Conservation (phyloP, 116 monocot species). For the Phalaenopsis hybrid region DNA sequence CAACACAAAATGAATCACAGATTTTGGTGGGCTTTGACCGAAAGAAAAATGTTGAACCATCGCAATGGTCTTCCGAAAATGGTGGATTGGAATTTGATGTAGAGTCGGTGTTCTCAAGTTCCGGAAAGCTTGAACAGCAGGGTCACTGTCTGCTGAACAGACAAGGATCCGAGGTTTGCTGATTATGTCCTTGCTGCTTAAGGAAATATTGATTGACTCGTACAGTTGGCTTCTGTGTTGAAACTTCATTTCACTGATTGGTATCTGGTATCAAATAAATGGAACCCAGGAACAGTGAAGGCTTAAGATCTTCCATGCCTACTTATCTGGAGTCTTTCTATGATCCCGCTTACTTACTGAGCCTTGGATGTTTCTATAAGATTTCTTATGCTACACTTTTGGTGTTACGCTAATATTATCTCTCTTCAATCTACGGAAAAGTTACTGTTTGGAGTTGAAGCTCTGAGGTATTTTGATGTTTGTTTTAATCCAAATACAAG, state of each 20-base stretch:
- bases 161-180: not conserved
- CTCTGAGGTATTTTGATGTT: not conserved
- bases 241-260: not conserved
- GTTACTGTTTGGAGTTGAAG: not conserved
- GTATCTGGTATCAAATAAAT: not conserved
- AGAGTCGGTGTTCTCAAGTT: not conserved
- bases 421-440: not conserved
- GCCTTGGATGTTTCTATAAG: not conserved
- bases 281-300: not conserved
- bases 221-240: not conserved
- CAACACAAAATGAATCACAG: constrained; percentile 8
- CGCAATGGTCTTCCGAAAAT: not conserved
- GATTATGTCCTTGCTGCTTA: not conserved
- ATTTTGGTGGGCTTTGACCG: not conserved
- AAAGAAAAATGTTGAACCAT: constrained; percentile 1
- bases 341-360: too few species aligned
- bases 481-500: not conserved
- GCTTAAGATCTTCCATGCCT: not conserved
- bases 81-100: not conserved
- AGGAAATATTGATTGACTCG: not conserved
- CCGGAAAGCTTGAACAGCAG: not conserved
- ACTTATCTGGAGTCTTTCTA: too few species aligned
- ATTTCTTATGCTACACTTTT: not conserved
- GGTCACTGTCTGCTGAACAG: not conserved
- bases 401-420: not conserved